Evolutionary conservation across 441 rosid genomes (phyloP), one percentile per base, ranked within the genome.

Genomic region (Arabidopsis hybrid): DNA sequence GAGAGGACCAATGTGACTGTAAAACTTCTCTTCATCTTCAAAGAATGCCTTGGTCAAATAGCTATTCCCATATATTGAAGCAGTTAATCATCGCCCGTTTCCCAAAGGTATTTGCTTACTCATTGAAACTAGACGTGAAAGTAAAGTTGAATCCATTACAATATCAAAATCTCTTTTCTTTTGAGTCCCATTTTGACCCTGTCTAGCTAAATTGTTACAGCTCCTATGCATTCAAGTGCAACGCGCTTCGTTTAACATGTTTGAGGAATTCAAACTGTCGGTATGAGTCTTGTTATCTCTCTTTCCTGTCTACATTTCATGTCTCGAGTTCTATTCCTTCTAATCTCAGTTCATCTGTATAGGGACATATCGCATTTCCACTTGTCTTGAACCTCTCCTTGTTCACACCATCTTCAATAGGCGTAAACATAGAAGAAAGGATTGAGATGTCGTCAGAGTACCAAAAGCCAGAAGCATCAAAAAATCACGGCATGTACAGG

Each of bases 211-310:
- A 71, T 60, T 59, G 45, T 73, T 58, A 68, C 97, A 95, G 99
- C 88, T 92, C 80, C 83, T 95, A 29, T 92, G 96, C 85, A 72
- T 95, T 86, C 95, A 95, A 66, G 74, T 91, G 73, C 94, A 89
- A 71, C 91, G 96, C 21, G 97, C 82, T 81, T 81, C 91, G 1
- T 49, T 86, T 21, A 81, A 83, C 81, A 84, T 52, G 79, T 82
- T 75, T 39, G 97, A 97, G 67, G 93, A 92, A 60, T 80, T 84
- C 45, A 95, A 95, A 85, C 85, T 89, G 56, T 79, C 83, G 96
- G 99, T 92, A 75, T 34, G 38, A 29, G 47, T 53, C 49, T 47
- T 46, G 21, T 51, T 35, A 6, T 47, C 26, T 47, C 40, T 53
- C 34, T 52, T 4, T 42, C 58, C 3, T 43, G 21, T 53, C 29